Evolutionary conservation across 129 eudicot species (phyloP), one percentile per base, ranked within the genome.

Genomic region (Pseudognaphalium luteoalbum): DNA sequence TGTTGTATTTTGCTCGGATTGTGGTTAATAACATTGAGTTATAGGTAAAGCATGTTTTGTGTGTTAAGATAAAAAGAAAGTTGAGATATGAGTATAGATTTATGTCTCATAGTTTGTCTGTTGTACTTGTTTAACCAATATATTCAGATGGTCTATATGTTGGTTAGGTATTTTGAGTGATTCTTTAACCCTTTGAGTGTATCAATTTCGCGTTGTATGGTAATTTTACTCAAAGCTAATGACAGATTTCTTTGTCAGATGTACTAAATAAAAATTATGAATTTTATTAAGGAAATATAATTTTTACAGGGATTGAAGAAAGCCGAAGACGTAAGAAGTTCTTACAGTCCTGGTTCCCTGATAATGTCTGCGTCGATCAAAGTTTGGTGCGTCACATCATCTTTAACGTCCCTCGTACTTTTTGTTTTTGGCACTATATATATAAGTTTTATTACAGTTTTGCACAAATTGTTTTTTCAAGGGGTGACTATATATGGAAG

Each of bases 221-320:
- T 66, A 76, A 25, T 76, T 35, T 8, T 30, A 67, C 25, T 47
- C 25, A 73, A 60, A 41, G 63, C 41, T 52, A 29, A 52, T 71
- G 64, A 32, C 6, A 28, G 9, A 30, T 75, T 17, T 76, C 16
- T 32, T 15, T 19, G 51, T 70, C 29, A 30, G 37, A 56, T 68
- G 73, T 69, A 14, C 16, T 68, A 58, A 41, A 29, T 68, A 73
- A 39, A 62, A 73, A 14, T 56, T 63, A 33, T 39, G 52, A 61
- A 29, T 74, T 57, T 66, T 15, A 62, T 74, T 30, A 44, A 51
- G 74, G 34, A 71, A 14, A 78, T 19, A 6, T 76, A 21, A 62
- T 66, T 54, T 76, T 81, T 78, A 39, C 87, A 89, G 96, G 81
- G 74, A 74, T 30, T 61, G 78, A 56, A 32, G 82, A 75, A 80